Percentiles rank a stretch among this genome's conserved stretches.
phyloP scores from a whole-genome alignment of 78 protist species.

The Dictyostelium intermedium region DNA sequence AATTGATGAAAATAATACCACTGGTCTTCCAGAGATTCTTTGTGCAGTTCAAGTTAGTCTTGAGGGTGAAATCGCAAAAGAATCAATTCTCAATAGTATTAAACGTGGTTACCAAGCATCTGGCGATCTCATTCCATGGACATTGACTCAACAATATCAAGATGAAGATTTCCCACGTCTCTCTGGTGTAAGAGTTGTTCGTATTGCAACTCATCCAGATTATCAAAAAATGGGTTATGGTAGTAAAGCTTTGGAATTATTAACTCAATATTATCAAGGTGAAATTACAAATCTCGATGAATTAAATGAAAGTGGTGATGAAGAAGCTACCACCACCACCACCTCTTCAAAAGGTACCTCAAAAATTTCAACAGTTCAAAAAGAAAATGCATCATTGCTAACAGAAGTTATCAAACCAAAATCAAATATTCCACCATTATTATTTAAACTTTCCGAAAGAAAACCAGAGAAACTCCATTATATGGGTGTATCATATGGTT shows the following conservation, averaged over 20 bases:
- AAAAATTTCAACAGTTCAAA: background rate
- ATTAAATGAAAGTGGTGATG: background rate
- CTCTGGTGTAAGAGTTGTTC: slow-evolving; percentile 97
- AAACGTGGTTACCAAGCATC: slow-evolving; percentile 86
- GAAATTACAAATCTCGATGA: slow-evolving; percentile 22
- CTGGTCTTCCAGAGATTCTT: slow-evolving; percentile 94
- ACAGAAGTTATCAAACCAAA: slow-evolving; percentile 67
- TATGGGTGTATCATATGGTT: slow-evolving; percentile 96
- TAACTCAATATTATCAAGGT: slow-evolving; percentile 92
- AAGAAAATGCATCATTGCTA: slow-evolving; percentile 4
- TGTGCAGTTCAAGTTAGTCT: slow-evolving; percentile 95
- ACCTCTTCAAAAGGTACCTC: background rate
- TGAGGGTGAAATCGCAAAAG: slow-evolving; percentile 95
- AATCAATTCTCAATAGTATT: slow-evolving; percentile 65
- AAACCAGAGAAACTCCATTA: slow-evolving; percentile 93
- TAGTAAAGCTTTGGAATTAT: slow-evolving; percentile 89
- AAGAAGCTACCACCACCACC: background rate
- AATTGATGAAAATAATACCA: slow-evolving; percentile 22
- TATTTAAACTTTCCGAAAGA: slow-evolving; percentile 79
- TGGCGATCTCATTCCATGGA: slow-evolving; percentile 99
- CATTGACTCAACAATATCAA: slow-evolving; percentile 94
- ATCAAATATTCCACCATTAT: slow-evolving; percentile 91
- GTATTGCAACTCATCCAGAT: slow-evolving; percentile 98
- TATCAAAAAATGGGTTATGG: slow-evolving; percentile 97
- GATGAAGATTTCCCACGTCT: slow-evolving; percentile 95